Conservation (phyloP, 345 rosid species). For the Hibiscus tridactylites region DNA sequence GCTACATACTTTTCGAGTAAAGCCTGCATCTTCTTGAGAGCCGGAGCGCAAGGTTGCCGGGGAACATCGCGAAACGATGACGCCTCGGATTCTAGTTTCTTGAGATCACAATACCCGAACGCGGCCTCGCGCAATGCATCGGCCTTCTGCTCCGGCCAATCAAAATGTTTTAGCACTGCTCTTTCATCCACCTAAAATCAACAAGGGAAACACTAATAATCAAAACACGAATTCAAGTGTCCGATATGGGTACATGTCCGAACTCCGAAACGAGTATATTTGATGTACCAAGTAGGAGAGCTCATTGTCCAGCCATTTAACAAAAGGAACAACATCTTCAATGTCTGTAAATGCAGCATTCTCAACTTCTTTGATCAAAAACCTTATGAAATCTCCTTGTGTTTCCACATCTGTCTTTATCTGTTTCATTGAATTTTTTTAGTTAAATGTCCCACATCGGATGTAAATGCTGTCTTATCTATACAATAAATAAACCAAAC, state of each 20-base stretch:
- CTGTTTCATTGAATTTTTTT: background rate
- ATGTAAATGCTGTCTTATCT: slow-evolving; percentile 30
- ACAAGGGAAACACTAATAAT: background rate
- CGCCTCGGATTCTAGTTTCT: background rate
- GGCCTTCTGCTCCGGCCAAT: background rate
- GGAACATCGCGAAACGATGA: background rate
- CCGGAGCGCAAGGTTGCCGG: background rate
- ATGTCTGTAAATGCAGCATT: background rate
- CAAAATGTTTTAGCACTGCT: background rate
- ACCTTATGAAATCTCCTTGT: background rate
- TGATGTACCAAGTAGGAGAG: background rate
- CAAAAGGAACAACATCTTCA: background rate
- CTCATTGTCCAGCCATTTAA: background rate
- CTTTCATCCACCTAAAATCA: background rate
- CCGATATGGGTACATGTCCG: too few species aligned
- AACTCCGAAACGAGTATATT: too few species aligned
- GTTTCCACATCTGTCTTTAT: background rate
- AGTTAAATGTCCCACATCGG: slow-evolving; percentile 4
- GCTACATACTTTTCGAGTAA: background rate
- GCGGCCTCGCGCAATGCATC: background rate
- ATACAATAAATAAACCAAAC: slow-evolving; percentile 1
- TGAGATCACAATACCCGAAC: background rate
- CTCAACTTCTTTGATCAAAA: background rate
- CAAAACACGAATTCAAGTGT: background rate
- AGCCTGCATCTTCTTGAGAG: background rate